phyloP scores from a whole-genome alignment of 805 yeast species.

The Candida piceae region DNA sequence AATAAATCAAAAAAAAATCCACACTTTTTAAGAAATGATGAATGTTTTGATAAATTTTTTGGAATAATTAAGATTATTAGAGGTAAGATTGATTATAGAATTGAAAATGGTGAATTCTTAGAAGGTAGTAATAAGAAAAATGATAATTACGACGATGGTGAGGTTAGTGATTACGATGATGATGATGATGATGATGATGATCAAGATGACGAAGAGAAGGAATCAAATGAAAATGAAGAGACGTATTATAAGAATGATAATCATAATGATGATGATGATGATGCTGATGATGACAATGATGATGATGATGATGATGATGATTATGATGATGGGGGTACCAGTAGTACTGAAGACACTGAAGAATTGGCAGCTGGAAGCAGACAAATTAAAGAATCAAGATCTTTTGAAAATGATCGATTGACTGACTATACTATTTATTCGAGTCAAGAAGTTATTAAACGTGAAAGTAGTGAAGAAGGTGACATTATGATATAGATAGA shows the following conservation, averaged over 20 bases:
- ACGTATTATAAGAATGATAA: neutral
- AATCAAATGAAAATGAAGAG: conserved; percentile 1
- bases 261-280: neutral
- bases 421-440: neutral
- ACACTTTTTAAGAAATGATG: conserved; percentile 19
- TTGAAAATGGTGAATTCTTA: conserved; percentile 18
- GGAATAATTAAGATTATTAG: conserved; percentile 22
- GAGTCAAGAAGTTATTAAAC: too few species aligned
- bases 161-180: conserved; percentile 1
- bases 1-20: conserved; percentile 21
- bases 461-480: too few species aligned
- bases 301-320: neutral
- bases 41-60: conserved; percentile 19
- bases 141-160: conserved; percentile 1
- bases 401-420: neutral
- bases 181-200: conserved; percentile 3
- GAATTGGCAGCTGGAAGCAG: neutral
- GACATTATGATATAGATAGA: too few species aligned
- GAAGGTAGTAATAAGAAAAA: conserved; percentile 9
- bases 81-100: conserved; percentile 22
- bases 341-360: neutral
- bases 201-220: neutral
- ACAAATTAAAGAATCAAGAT: neutral
- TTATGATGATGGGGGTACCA: neutral
- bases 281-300: neutral